These are phyloP conservation scores for Vigna nakashimae DNA, from an alignment of 306 rosid species.

Conservation along the genomic window DNA sequence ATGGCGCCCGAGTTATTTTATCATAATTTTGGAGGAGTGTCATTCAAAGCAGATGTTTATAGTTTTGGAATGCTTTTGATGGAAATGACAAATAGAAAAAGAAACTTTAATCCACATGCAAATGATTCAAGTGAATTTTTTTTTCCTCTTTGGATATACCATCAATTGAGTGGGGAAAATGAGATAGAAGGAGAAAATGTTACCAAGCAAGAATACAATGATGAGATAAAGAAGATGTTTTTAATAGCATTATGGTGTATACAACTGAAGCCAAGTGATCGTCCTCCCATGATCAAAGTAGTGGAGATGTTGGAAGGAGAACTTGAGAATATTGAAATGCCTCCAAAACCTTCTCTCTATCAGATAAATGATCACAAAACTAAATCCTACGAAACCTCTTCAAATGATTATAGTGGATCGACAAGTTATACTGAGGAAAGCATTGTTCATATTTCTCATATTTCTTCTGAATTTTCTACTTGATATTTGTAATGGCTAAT, in stretches of 20 bases:
- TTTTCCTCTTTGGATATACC: conserved; percentile 37
- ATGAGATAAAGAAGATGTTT: conserved; percentile 29
- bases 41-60: neutral
- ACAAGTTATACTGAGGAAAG: conserved; percentile 17
- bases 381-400: neutral
- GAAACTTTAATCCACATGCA: neutral
- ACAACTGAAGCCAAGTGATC: conserved; percentile 34
- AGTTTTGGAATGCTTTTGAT: conserved; percentile 28
- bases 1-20: neutral
- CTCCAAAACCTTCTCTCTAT: conserved; percentile 32
- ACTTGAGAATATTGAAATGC: conserved; percentile 33
- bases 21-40: conserved; percentile 3
- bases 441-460: neutral
- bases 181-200: neutral
- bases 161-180: neutral
- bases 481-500: neutral
- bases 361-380: neutral
- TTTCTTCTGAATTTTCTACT: neutral
- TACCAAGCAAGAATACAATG: neutral
- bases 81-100: neutral
- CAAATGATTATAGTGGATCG: neutral
- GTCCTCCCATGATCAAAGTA: conserved; percentile 39
- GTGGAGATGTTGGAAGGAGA: conserved; percentile 43
- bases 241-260: conserved; percentile 39
- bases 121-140: conserved; percentile 7